Conservation (phyloP, 176 grass and related monocot species). For the Cenchrus fungigraminus region DNA sequence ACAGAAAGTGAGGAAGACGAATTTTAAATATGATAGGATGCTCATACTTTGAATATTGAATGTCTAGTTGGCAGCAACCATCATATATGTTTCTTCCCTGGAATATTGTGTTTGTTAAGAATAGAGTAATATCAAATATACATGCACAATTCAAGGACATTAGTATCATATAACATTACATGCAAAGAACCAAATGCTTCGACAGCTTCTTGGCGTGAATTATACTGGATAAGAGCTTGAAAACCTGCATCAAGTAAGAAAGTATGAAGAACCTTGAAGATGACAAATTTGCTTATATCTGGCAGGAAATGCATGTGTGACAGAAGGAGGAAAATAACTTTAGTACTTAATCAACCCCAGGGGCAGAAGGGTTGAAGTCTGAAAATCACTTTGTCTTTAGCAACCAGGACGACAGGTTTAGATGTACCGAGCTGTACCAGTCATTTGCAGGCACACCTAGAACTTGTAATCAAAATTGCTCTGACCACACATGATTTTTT, state of each 20-base stretch:
- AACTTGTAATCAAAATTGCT: constrained; percentile 27
- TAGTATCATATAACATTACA: constrained; percentile 62
- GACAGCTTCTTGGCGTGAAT: constrained; percentile 77
- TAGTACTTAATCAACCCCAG: background rate
- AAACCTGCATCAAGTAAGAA: constrained; percentile 68
- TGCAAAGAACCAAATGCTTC: constrained; percentile 85
- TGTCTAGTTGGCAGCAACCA: constrained; percentile 99
- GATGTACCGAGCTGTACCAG: background rate
- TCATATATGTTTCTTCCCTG: constrained; percentile 99
- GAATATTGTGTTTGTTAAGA: constrained; percentile 38
- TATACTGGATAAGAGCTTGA: constrained; percentile 92
- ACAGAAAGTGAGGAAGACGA: constrained; percentile 7
- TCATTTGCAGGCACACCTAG: constrained; percentile 1
- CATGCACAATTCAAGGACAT: constrained; percentile 35
- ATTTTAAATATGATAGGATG: constrained; percentile 9
- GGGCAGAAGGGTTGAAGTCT: background rate
- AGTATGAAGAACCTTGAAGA: constrained; percentile 13
- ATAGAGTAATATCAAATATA: constrained; percentile 1
- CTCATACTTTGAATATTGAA: constrained; percentile 97
- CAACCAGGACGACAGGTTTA: background rate
- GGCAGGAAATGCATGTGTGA: background rate
- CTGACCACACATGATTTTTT: background rate
- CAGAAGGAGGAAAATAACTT: constrained; percentile 8
- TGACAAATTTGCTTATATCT: background rate
- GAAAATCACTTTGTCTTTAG: background rate